Evolutionary conservation across 2,329 filamentous ascomycete genomes (phyloP).

Genomic region (Trichoderma sp.): DNA sequence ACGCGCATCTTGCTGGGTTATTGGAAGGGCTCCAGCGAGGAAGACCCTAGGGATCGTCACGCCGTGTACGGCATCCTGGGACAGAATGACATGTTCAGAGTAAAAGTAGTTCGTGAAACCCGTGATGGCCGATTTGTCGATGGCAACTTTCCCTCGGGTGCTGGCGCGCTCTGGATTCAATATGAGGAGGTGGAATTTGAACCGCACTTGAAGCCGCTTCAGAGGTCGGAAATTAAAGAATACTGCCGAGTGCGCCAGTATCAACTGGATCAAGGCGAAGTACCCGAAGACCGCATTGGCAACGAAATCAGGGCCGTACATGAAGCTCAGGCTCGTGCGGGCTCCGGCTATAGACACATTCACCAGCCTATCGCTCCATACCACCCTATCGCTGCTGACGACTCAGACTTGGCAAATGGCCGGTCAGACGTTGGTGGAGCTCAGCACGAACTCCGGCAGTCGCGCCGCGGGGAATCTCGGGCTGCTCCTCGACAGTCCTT

Average conservation of each 20-base stretch:
- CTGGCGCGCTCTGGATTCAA: slow-evolving; percentile 60
- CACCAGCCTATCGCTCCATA: slow-evolving; percentile 23
- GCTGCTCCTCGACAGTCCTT: slow-evolving; percentile 30
- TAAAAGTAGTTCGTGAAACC: slow-evolving; percentile 59
- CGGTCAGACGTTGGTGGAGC: slow-evolving; percentile 22
- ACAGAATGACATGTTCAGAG: slow-evolving; percentile 62
- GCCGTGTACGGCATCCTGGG: slow-evolving; percentile 62
- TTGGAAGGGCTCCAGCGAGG: slow-evolving; percentile 55
- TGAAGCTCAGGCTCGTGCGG: slow-evolving; percentile 48
- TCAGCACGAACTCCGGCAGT: slow-evolving; percentile 43
- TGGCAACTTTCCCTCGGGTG: slow-evolving; percentile 59
- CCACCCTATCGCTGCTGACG: slow-evolving; percentile 26
- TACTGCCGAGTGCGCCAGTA: slow-evolving; percentile 60
- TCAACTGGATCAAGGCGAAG: slow-evolving; percentile 55
- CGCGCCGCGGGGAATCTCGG: slow-evolving; percentile 40
- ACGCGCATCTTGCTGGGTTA: slow-evolving; percentile 58
- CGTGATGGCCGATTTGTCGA: slow-evolving; percentile 56
- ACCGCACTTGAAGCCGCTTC: slow-evolving; percentile 50
- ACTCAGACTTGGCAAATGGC: slow-evolving; percentile 16
- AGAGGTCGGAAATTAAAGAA: slow-evolving; percentile 58
- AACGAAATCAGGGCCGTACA: slow-evolving; percentile 54
- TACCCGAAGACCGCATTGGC: slow-evolving; percentile 41
- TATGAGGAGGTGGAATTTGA: slow-evolving; percentile 62
- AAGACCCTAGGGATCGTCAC: slow-evolving; percentile 50
- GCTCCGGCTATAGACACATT: slow-evolving; percentile 30